Evolutionary conservation across 2,329 filamentous ascomycete genomes (phyloP).

Genomic region (Curvularia eragrostidis): DNA sequence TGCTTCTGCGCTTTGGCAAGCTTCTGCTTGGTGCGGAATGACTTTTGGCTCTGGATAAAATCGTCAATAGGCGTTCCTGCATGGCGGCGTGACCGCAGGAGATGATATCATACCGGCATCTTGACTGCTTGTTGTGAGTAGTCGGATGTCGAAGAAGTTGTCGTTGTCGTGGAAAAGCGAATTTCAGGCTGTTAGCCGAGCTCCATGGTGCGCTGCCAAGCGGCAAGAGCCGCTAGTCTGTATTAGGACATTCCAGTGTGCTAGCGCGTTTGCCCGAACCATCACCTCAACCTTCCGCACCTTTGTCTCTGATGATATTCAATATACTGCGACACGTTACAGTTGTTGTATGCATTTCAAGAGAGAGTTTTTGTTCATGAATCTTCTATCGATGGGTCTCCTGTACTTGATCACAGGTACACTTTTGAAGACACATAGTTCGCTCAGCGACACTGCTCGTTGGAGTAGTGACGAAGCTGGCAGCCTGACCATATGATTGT

Average conservation of each 20-base stretch:
- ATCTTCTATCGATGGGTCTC: not conserved
- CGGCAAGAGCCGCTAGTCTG: slow-evolving; percentile 2
- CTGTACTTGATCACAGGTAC: not conserved
- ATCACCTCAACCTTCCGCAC: not conserved
- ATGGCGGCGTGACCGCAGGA: not conserved
- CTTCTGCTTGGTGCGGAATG: slow-evolving; percentile 99
- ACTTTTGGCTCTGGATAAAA: slow-evolving; percentile 89
- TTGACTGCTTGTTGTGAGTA: slow-evolving; percentile 44
- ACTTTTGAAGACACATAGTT: not conserved
- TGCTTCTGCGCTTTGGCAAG: slow-evolving; percentile 99
- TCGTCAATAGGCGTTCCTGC: slow-evolving; percentile 19
- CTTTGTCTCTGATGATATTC: not conserved
- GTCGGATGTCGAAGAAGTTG: slow-evolving; percentile 45
- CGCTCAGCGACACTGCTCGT: not conserved
- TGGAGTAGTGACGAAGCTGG: not conserved
- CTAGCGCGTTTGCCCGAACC: not conserved
- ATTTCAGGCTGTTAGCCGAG: slow-evolving; percentile 15
- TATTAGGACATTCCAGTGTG: not conserved
- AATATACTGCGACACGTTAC: not conserved
- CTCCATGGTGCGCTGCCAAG: slow-evolving; percentile 17
- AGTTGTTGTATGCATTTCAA: no score
- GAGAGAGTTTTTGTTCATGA: not conserved
- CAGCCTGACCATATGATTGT: not conserved
- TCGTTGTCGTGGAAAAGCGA: slow-evolving; percentile 31
- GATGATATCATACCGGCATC: slow-evolving; percentile 48